A percentile compares a stretch with the other conserved stretches of the same genome.
Conservation (phyloP, 352 stramenopile genomes). For the Phytopythium boreale region DNA sequence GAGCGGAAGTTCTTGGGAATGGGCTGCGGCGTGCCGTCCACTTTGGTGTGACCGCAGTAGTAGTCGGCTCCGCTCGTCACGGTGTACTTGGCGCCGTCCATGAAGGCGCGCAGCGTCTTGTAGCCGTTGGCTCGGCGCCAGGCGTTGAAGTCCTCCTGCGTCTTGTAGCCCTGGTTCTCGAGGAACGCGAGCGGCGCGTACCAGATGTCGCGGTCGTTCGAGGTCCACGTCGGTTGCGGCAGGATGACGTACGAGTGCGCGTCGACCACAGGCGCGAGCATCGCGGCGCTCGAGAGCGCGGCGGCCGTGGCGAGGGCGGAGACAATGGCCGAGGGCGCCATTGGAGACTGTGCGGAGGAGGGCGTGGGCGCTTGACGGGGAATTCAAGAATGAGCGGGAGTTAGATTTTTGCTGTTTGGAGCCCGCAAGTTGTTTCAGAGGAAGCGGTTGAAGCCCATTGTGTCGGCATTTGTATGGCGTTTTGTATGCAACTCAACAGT, state of each 20-base stretch:
- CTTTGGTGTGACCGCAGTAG: conserved; percentile 31
- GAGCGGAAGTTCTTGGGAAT: conserved; percentile 36
- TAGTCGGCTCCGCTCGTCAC: conserved; percentile 26
- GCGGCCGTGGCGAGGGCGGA: conserved; percentile 17
- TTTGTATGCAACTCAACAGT: conserved; percentile 1
- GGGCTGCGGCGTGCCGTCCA: conserved; percentile 20
- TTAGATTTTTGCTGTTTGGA: too few relatives aligned
- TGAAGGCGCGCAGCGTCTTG: conserved; percentile 40
- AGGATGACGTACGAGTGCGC: conserved; percentile 39
- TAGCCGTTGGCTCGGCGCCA: conserved; percentile 35
- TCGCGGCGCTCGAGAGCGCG: conserved; percentile 16
- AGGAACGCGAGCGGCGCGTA: conserved; percentile 45
- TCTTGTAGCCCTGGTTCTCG: conserved; percentile 42
- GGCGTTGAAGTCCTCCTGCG: conserved; percentile 34
- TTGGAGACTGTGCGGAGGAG: too few relatives aligned
- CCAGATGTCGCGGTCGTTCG: conserved; percentile 28
- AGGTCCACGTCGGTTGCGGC: conserved; percentile 33
- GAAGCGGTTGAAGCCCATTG: too few relatives aligned
- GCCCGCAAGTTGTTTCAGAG: too few relatives aligned
- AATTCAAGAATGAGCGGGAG: conserved; percentile 3
- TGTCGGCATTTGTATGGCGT: neutral
- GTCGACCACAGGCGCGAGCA: conserved; percentile 17
- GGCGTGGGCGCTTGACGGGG: neutral
- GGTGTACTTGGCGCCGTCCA: conserved; percentile 36
- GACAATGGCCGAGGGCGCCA: conserved; percentile 13